phyloP scores from a whole-genome alignment of 345 rosid species.

The Leavenworthia alabamica region DNA sequence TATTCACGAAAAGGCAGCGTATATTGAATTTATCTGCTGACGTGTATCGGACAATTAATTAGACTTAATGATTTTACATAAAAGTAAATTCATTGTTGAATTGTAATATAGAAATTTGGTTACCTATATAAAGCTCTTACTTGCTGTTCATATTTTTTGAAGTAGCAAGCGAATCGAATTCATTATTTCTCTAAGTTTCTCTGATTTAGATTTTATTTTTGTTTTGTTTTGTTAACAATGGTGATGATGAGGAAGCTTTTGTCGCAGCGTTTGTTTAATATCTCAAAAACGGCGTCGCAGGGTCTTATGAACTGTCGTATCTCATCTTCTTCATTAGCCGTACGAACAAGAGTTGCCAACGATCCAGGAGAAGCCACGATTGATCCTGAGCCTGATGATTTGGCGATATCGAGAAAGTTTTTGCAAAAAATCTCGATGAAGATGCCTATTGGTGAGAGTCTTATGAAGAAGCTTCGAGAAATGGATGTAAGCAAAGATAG shows the following conservation, averaged over 20 bases:
- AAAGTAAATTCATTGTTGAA: not conserved
- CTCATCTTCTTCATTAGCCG: slow-evolving; percentile 34
- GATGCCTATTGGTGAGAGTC: slow-evolving; percentile 33
- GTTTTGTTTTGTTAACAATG: slow-evolving; percentile 28
- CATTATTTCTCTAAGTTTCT: not conserved
- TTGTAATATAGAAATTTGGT: slow-evolving; percentile 13
- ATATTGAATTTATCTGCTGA: slow-evolving; percentile 15
- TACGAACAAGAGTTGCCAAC: slow-evolving; percentile 25
- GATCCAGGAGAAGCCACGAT: slow-evolving; percentile 31
- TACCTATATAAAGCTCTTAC: slow-evolving; percentile 26
- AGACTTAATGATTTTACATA: not conserved
- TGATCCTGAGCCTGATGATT: slow-evolving; percentile 64
- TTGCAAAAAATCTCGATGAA: slow-evolving; percentile 36
- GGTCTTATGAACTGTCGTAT: slow-evolving; percentile 29
- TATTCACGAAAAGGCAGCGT: slow-evolving; percentile 23
- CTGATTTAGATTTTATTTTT: not conserved
- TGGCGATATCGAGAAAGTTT: slow-evolving; percentile 40
- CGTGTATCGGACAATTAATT: slow-evolving; percentile 9
- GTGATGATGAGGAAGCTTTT: slow-evolving; percentile 50
- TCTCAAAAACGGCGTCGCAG: slow-evolving; percentile 42
- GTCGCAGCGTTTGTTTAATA: slow-evolving; percentile 48
- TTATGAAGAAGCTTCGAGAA: slow-evolving; percentile 46
- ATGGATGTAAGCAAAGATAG: slow-evolving; percentile 46
- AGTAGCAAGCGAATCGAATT: not conserved
- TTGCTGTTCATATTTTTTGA: not conserved